phyloP scores from a whole-genome alignment of 768 basidiomycete genomes.

The Lactarius indigo region DNA sequence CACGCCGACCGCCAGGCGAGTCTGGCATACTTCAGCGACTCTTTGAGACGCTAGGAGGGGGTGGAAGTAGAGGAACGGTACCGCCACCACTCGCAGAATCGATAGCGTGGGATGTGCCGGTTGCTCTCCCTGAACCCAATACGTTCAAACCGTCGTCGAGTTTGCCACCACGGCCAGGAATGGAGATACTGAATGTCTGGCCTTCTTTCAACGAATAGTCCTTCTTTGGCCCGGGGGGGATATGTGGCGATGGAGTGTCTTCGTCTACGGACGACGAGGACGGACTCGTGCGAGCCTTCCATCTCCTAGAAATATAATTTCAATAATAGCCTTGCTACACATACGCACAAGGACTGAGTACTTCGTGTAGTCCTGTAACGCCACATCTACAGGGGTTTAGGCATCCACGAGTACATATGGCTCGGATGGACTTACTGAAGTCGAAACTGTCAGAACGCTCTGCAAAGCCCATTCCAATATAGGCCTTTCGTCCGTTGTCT shows the following conservation, averaged over 20 bases:
- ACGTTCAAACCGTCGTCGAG: constrained; percentile 35
- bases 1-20: not conserved
- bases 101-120: constrained; percentile 10
- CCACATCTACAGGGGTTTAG: constrained; percentile 54
- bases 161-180: constrained; percentile 69
- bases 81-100: constrained; percentile 32
- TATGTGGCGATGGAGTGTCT: constrained; percentile 51
- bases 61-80: constrained; percentile 70
- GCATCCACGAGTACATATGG: not conserved
- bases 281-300: constrained; percentile 22
- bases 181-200: constrained; percentile 88
- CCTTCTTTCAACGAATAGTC: constrained; percentile 94
- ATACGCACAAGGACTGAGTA: constrained; percentile 30
- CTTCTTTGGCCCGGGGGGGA: constrained; percentile 80
- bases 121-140: constrained; percentile 25
- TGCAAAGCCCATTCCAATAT: constrained; percentile 90
- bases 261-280: constrained; percentile 50
- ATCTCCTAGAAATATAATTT: not conserved
- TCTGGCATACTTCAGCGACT: constrained; percentile 32
- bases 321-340: not conserved
- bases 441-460: constrained; percentile 89
- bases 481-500: constrained; percentile 82
- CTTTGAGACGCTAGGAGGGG: constrained; percentile 69
- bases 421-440: constrained; percentile 62
- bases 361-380: constrained; percentile 85